phyloP scores from a whole-genome alignment of 352 stramenopile genomes.

The Peronospora destructor region DNA sequence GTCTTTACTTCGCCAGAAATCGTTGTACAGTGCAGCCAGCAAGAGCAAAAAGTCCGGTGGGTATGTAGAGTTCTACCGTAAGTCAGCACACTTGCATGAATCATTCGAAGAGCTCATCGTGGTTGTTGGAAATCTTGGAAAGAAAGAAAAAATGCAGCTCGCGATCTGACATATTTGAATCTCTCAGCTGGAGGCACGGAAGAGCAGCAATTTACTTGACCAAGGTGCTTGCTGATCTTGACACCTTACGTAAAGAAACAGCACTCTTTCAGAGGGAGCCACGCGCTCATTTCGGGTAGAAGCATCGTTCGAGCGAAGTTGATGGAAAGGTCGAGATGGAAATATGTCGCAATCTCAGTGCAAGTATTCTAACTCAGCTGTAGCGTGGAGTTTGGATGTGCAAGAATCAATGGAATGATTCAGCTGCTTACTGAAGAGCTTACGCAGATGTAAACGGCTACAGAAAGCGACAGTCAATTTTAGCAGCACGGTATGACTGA shows the following conservation, averaged over 20 bases:
- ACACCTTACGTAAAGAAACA: constrained; percentile 69
- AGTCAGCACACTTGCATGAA: constrained; percentile 74
- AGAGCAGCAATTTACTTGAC: constrained; percentile 64
- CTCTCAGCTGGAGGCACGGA: constrained; percentile 62
- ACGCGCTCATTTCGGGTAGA: constrained; percentile 16
- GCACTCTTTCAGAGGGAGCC: constrained; percentile 49
- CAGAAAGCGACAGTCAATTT: too few relatives aligned
- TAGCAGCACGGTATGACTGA: too few relatives aligned
- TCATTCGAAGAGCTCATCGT: constrained; percentile 79
- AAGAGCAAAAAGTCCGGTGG: constrained; percentile 24
- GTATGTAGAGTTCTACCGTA: constrained; percentile 81
- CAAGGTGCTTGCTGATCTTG: constrained; percentile 62
- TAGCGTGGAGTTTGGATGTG: too few relatives aligned
- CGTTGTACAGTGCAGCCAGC: constrained; percentile 60
- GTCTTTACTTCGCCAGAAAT: too few relatives aligned
- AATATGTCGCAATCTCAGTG: too few relatives aligned
- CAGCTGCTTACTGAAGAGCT: background rate
- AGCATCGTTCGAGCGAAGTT: background rate
- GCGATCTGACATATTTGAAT: constrained; percentile 84
- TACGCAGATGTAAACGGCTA: background rate
- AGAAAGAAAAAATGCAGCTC: constrained; percentile 66
- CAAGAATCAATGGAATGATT: too few relatives aligned
- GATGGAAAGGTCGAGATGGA: too few relatives aligned
- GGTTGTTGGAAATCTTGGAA: constrained; percentile 56
- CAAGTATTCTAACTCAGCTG: too few relatives aligned